A percentile compares a stretch with the other conserved stretches of the same genome.
Evolutionary conservation across 2,329 filamentous ascomycete species (phyloP).

Genomic region (Drechslerella coelobrocha): DNA sequence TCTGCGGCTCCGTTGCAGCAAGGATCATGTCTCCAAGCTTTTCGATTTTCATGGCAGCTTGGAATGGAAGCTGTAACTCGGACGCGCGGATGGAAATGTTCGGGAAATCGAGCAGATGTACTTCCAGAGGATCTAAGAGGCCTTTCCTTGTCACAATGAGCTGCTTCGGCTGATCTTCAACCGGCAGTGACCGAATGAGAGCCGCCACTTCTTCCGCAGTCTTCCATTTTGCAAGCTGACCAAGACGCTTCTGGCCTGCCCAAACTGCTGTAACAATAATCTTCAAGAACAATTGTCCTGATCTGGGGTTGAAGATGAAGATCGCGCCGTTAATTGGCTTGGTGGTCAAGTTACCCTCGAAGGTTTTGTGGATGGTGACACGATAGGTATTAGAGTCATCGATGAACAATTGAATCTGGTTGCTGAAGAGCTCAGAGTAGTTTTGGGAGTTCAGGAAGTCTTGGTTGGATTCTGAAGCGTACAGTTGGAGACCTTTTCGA

Average conservation of each 20-base stretch:
- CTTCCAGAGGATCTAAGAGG: constrained; percentile 93
- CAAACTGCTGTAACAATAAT: constrained; percentile 99
- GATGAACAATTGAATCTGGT: constrained; percentile 98
- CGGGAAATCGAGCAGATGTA: constrained; percentile 96
- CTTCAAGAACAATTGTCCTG: constrained; percentile 96
- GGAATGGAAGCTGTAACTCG: constrained; percentile 95
- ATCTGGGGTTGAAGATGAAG: constrained; percentile 99
- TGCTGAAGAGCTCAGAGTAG: constrained; percentile 98
- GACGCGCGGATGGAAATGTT: constrained; percentile 99
- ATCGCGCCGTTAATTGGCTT: constrained; percentile 99
- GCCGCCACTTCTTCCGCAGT: constrained; percentile 99
- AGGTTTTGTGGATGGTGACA: constrained; percentile 99
- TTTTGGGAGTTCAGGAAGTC: constrained; percentile 99
- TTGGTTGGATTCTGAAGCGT: constrained; percentile 97
- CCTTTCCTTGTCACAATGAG: constrained; percentile 98
- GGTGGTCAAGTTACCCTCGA: constrained; percentile 97
- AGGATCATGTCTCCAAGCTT: constrained; percentile 99
- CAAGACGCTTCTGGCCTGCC: constrained; percentile 98
- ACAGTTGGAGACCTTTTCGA: constrained; percentile 94
- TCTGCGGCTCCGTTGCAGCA: constrained; percentile 96
- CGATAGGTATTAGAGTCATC: constrained; percentile 99
- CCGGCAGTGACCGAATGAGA: constrained; percentile 89
- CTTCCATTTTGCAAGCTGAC: constrained; percentile 98
- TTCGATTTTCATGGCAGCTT: constrained; percentile 99
- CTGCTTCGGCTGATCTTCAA: constrained; percentile 98